These are phyloP conservation scores for Colletotrichum brevisporum DNA, from an alignment of 2,329 filamentous ascomycete species.

Conservation along the genomic window DNA sequence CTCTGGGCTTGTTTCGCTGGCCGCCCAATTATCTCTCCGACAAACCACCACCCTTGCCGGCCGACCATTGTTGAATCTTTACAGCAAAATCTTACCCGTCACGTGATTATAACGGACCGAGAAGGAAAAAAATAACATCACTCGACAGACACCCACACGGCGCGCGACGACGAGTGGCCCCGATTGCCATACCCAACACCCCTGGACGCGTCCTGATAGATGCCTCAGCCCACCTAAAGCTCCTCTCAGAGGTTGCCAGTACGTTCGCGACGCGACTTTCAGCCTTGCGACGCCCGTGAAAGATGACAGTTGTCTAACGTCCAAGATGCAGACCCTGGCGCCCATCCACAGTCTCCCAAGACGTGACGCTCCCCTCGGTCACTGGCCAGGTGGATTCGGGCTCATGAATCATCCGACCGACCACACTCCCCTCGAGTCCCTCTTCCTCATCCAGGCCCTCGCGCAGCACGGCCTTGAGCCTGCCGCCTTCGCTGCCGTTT, in stretches of 20 bases:
- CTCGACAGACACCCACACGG: conserved; percentile 24
- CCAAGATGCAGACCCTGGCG: conserved; percentile 61
- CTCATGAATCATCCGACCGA: conserved; percentile 71
- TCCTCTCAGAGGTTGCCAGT: conserved; percentile 42
- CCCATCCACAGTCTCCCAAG: conserved; percentile 67
- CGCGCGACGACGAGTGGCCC: conserved; percentile 34
- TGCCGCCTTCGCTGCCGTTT: conserved; percentile 78
- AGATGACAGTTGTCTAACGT: conserved; percentile 36
- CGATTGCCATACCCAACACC: conserved; percentile 29
- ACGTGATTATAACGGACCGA: conserved; percentile 27
- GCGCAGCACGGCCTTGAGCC: conserved; percentile 76
- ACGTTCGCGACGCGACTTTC: conserved; percentile 39
- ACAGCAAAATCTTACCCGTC: conserved; percentile 22
- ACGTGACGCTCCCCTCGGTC: conserved; percentile 69
- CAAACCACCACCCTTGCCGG: conserved; percentile 3
- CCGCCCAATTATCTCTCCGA: conserved; percentile 23
- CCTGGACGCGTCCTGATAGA: conserved; percentile 39
- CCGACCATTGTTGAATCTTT: conserved; percentile 19
- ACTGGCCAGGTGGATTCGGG: conserved; percentile 68
- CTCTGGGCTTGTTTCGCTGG: conserved; percentile 22
- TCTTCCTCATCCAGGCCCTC: conserved; percentile 87
- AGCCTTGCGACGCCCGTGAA: conserved; percentile 32
- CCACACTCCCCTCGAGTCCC: conserved; percentile 88
- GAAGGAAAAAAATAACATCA: conserved; percentile 33
- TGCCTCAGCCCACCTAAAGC: conserved; percentile 36